A percentile compares a stretch with the other conserved stretches of the same genome.
phyloP scores from a whole-genome alignment of 331 rosid species.

The Malus hybrid region DNA sequence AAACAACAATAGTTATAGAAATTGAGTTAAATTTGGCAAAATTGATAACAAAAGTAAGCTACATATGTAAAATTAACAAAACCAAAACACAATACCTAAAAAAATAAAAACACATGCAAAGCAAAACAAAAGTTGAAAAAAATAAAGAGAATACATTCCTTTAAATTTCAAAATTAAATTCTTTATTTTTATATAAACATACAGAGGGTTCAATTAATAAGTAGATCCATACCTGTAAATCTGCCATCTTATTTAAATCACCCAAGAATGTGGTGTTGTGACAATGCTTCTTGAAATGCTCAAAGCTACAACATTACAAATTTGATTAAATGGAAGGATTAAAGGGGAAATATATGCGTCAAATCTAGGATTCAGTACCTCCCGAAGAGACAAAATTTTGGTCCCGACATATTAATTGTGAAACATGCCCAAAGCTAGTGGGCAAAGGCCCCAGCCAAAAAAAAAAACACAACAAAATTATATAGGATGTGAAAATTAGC shows the following conservation, averaged over 20 bases:
- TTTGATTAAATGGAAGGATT: neutral
- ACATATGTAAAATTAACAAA: too few relatives aligned
- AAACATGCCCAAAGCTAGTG: constrained; percentile 17
- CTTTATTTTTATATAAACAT: neutral
- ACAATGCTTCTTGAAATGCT: neutral
- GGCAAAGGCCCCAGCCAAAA: constrained; percentile 3
- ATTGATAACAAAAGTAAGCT: too few relatives aligned
- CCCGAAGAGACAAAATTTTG: constrained; percentile 18
- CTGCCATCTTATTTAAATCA: neutral
- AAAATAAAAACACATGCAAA: too few relatives aligned
- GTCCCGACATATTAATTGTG: constrained; percentile 36
- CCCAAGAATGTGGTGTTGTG: neutral
- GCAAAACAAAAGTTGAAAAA: too few relatives aligned
- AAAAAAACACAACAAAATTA: neutral
- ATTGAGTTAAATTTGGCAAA: too few relatives aligned
- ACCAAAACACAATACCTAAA: too few relatives aligned
- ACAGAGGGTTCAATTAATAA: neutral
- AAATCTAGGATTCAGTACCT: constrained; percentile 6
- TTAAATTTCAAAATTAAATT: neutral
- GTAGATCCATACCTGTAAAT: neutral
- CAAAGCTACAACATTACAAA: neutral
- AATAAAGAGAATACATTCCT: too few relatives aligned
- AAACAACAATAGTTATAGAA: too few relatives aligned
- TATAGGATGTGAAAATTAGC: neutral
- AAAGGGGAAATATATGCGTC: neutral